Conservation (phyloP, 257 asterid species). For the Gentiana straminea region DNA sequence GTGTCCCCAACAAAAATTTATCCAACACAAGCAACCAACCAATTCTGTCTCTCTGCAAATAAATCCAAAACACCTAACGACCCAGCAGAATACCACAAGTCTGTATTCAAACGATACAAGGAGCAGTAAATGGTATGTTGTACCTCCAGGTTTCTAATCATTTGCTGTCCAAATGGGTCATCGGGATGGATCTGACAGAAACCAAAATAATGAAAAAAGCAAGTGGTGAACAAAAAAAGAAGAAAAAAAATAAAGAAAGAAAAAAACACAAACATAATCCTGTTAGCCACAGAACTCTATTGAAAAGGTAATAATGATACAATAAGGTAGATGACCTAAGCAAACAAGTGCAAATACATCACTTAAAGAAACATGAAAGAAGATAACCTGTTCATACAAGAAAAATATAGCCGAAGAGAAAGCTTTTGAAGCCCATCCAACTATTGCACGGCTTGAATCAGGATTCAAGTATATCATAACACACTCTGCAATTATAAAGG, state of each 20-base stretch:
- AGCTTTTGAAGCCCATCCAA: conserved; percentile 83
- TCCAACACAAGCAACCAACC: neutral
- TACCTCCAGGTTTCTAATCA: conserved; percentile 97
- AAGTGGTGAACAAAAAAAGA: neutral
- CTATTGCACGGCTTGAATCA: conserved; percentile 67
- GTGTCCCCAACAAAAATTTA: neutral
- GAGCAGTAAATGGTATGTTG: neutral
- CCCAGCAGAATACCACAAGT: neutral
- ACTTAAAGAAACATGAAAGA: conserved; percentile 10
- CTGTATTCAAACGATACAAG: neutral
- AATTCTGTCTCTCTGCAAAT: neutral
- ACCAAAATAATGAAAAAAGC: neutral
- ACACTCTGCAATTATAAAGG: conserved; percentile 99
- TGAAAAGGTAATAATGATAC: neutral
- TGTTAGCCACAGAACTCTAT: conserved; percentile 3
- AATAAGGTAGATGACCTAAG: neutral
- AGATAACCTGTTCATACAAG: conserved; percentile 94
- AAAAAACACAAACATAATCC: neutral
- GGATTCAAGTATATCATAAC: conserved; percentile 94
- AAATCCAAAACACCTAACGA: neutral
- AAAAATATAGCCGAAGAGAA: conserved; percentile 84
- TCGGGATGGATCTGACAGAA: conserved; percentile 76
- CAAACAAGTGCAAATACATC: conserved; percentile 4
- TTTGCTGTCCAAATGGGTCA: conserved; percentile 98
- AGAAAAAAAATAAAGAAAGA: conserved; percentile 2